Conservation (phyloP, 768 basidiomycete species). For the Piloderma croceum region DNA sequence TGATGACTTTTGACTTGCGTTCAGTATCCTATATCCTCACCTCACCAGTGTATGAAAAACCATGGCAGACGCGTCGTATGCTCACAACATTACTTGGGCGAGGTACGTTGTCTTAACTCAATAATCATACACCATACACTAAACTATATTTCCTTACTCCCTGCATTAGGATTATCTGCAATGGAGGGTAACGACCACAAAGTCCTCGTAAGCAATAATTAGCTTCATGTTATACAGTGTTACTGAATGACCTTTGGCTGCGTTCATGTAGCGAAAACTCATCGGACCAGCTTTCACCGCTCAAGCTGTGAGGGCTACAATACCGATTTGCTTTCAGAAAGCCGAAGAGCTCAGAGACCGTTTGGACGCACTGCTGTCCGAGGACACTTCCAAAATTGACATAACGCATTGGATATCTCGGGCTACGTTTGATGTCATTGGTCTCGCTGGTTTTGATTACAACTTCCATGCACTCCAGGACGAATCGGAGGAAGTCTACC, state of each 20-base stretch:
- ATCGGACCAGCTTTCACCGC: conserved; percentile 47
- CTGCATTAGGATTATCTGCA: conserved; percentile 46
- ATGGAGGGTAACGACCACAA: conserved; percentile 48
- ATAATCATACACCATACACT: background rate
- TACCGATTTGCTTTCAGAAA: conserved; percentile 45
- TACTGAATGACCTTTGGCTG: no score
- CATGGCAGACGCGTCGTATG: conserved; percentile 48
- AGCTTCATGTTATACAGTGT: background rate
- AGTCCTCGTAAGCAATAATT: conserved; percentile 27
- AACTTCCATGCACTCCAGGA: conserved; percentile 41
- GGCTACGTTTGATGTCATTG: conserved; percentile 59
- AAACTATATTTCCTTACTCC: background rate
- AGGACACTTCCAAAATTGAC: conserved; percentile 34
- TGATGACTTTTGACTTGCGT: conserved; percentile 48
- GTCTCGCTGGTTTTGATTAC: conserved; percentile 51
- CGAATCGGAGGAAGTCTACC: conserved; percentile 35
- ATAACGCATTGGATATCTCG: conserved; percentile 55
- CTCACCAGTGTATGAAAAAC: conserved; percentile 47
- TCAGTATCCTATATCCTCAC: conserved; percentile 44
- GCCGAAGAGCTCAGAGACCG: conserved; percentile 43
- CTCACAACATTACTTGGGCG: conserved; percentile 44
- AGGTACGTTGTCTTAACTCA: conserved; percentile 26
- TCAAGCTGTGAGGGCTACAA: conserved; percentile 38
- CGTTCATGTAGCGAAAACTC: conserved; percentile 32
- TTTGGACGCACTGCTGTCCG: conserved; percentile 24